These are phyloP conservation scores for Tolypocladium inflatum DNA, from an alignment of 2,329 filamentous ascomycete species.

Conservation along the genomic window DNA sequence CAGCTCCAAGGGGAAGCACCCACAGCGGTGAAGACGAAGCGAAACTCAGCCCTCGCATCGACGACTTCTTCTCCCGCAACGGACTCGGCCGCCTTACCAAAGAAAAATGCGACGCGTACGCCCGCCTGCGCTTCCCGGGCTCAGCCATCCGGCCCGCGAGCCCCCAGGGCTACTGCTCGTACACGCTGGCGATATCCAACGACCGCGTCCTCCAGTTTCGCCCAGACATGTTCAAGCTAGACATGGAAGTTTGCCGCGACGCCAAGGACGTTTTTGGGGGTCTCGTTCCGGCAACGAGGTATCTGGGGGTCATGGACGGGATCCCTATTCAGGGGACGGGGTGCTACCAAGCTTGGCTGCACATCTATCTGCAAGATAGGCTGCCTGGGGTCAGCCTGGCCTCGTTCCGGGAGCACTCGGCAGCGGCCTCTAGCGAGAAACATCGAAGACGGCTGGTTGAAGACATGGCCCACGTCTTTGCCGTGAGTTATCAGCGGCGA, in stretches of 20 bases:
- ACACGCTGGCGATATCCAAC: slow-evolving; percentile 32
- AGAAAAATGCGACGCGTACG: slow-evolving; percentile 18
- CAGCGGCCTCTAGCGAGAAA: not conserved
- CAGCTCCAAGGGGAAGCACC: not conserved
- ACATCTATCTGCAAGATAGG: slow-evolving; percentile 31
- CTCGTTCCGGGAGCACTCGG: not conserved
- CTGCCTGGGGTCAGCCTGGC: slow-evolving; percentile 31
- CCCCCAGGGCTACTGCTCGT: slow-evolving; percentile 42
- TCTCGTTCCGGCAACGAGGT: slow-evolving; percentile 31
- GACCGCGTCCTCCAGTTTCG: slow-evolving; percentile 39
- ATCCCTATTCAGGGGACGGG: not conserved
- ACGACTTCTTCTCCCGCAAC: slow-evolving; percentile 12
- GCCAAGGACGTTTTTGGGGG: slow-evolving; percentile 29
- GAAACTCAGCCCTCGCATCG: not conserved
- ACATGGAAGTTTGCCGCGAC: slow-evolving; percentile 24
- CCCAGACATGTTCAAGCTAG: slow-evolving; percentile 29
- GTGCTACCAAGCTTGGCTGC: slow-evolving; percentile 9
- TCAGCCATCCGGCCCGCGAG: slow-evolving; percentile 19
- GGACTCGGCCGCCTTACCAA: slow-evolving; percentile 7
- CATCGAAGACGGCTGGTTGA: slow-evolving; percentile 21
- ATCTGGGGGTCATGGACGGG: slow-evolving; percentile 22
- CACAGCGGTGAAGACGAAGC: not conserved
- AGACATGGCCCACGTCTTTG: slow-evolving; percentile 32
- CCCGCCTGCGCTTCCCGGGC: slow-evolving; percentile 18
- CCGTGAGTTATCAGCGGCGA: slow-evolving; percentile 22